A percentile compares a stretch with the other conserved stretches of the same genome.
Evolutionary conservation across 139 green algal genomes (phyloP).

Genomic region (Choricystis sp.): DNA sequence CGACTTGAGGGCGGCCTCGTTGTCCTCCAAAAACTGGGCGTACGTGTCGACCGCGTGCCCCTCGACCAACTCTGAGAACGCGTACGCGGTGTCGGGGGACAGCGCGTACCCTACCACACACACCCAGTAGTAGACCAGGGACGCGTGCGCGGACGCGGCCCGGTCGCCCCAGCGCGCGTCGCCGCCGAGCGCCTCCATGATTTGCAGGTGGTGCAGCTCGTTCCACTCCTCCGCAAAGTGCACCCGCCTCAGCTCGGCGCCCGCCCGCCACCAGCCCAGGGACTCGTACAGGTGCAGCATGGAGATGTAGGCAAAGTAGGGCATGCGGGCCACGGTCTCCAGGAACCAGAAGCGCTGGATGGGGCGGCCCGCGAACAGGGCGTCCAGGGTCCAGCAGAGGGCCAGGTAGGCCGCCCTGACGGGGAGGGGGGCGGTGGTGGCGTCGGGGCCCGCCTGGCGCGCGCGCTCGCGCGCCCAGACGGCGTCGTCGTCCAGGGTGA

Average conservation of each 20-base stretch:
- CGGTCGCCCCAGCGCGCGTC: constrained; percentile 80
- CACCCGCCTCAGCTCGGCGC: constrained; percentile 56
- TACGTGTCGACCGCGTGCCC: constrained; percentile 81
- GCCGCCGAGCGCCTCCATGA: constrained; percentile 91
- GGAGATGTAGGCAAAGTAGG: constrained; percentile 91
- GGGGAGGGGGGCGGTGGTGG: constrained; percentile 4
- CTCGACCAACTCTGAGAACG: constrained; percentile 83
- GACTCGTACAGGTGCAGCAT: constrained; percentile 86
- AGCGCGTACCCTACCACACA: constrained; percentile 41
- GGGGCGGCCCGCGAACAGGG: constrained; percentile 49
- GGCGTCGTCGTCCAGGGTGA: constrained; percentile 58
- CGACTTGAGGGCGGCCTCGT: constrained; percentile 45
- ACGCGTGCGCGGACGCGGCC: constrained; percentile 72
- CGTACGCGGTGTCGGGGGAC: constrained; percentile 70
- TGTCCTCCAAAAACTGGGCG: constrained; percentile 53
- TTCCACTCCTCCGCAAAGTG: constrained; percentile 95
- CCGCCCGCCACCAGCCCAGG: constrained; percentile 74
- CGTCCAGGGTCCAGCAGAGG: constrained; percentile 58
- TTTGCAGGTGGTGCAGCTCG: constrained; percentile 77
- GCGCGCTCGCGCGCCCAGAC: constrained; percentile 58
- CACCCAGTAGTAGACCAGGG: constrained; percentile 82
- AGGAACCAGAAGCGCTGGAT: constrained; percentile 81
- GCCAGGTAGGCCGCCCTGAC: constrained; percentile 44
- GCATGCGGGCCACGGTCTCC: constrained; percentile 84
- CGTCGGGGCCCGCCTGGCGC: constrained; percentile 12